Conservation (phyloP, 1,284 basidiomycete genomes). For the Ceratobasidium theobromae region DNA sequence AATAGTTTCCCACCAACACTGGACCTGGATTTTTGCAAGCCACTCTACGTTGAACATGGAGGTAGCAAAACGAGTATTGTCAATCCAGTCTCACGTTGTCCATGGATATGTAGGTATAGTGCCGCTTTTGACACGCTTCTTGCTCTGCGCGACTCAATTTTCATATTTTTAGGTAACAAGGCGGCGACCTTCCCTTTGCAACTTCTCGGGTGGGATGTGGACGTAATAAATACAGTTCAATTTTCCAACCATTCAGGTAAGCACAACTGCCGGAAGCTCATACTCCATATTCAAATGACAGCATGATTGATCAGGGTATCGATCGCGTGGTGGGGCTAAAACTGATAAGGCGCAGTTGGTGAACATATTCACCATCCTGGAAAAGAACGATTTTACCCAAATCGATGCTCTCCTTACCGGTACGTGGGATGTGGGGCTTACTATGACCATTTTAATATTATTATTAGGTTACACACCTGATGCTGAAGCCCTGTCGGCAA, state of each 20-base stretch:
- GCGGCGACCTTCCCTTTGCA: constrained; percentile 95
- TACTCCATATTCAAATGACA: not conserved
- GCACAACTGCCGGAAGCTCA: constrained; percentile 36
- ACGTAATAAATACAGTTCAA: constrained; percentile 93
- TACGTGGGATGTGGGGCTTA: constrained; percentile 37
- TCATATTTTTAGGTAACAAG: constrained; percentile 49
- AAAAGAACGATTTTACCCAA: constrained; percentile 74
- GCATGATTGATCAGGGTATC: constrained; percentile 60
- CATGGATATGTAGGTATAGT: constrained; percentile 90
- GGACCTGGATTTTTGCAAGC: too few species aligned
- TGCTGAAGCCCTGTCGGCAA: constrained; percentile 71
- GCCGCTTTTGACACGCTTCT: not conserved
- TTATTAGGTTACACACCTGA: constrained; percentile 80
- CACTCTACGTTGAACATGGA: not conserved
- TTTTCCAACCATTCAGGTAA: constrained; percentile 89
- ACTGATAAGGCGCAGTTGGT: constrained; percentile 68
- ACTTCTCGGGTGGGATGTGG: constrained; percentile 93
- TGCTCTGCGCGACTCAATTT: not conserved
- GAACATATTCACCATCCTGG: constrained; percentile 66
- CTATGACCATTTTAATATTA: not conserved
- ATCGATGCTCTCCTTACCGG: constrained; percentile 44
- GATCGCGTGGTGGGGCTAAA: constrained; percentile 70
- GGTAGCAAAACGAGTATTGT: constrained; percentile 51
- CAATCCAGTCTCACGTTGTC: constrained; percentile 91
- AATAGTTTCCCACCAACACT: too few species aligned